Evolutionary conservation across 73 alveolate species (phyloP).

Genomic region (Tetrahymena borealis): DNA sequence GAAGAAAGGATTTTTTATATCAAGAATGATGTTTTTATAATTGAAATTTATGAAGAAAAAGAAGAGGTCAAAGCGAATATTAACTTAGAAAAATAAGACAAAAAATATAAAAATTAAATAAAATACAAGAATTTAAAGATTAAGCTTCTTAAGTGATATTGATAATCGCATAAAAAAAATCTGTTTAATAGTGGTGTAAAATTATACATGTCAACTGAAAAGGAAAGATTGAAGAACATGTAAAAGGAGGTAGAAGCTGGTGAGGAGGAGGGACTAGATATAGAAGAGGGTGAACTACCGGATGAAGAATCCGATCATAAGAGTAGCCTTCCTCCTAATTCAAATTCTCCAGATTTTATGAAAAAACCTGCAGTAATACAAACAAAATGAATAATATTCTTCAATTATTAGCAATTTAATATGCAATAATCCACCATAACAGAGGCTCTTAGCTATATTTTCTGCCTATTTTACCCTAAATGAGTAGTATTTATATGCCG

Average conservation of each 20-base stretch:
- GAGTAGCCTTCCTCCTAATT: background rate
- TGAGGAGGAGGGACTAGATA: background rate
- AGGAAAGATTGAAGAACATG: background rate
- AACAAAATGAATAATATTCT: background rate
- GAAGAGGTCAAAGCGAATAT: background rate
- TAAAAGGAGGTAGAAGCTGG: constrained; percentile 2
- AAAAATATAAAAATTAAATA: background rate
- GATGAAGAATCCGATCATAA: background rate
- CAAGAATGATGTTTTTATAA: no score
- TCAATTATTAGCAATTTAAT: no score
- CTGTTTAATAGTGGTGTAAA: background rate
- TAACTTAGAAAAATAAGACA: background rate
- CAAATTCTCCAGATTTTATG: background rate
- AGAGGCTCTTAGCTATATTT: no score
- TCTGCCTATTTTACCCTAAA: no score
- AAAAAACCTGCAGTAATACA: background rate
- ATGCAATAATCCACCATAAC: no score
- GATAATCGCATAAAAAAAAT: background rate
- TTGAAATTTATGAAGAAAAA: background rate
- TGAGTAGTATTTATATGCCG: no score
- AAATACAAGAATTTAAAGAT: background rate
- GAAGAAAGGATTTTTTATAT: no score
- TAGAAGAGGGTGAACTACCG: background rate
- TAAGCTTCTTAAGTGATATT: background rate
- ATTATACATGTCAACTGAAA: background rate